Conservation (phyloP, 176 grass and related monocot species). For the Cenchrus americanus region DNA sequence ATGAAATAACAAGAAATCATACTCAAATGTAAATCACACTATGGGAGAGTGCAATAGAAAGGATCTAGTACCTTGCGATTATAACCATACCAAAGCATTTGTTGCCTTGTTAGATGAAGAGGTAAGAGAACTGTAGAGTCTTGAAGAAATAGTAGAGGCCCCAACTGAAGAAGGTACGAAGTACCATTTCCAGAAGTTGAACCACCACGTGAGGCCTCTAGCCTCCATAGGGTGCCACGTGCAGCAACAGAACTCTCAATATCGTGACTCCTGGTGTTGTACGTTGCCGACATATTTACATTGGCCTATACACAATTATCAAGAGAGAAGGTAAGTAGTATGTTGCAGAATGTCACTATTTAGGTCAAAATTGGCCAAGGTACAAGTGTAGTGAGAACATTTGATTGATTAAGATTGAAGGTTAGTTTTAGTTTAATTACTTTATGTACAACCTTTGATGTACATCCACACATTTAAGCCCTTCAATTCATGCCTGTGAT, state of each 20-base stretch:
- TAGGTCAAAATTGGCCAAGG: background rate
- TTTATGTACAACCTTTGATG: background rate
- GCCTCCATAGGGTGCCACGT: constrained; percentile 86
- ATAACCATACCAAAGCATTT: constrained; percentile 99
- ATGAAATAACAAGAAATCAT: background rate
- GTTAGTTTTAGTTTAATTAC: background rate
- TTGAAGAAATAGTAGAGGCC: constrained; percentile 87
- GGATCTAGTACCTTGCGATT: constrained; percentile 78
- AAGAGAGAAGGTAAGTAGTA: constrained; percentile 34
- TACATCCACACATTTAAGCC: background rate
- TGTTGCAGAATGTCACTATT: background rate
- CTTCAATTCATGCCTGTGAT: background rate
- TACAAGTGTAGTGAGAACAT: background rate
- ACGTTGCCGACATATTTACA: constrained; percentile 80
- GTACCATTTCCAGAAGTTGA: constrained; percentile 72
- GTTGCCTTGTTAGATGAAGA: constrained; percentile 92
- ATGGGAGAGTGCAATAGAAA: background rate
- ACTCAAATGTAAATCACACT: background rate
- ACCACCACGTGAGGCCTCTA: constrained; percentile 81
- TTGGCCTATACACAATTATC: constrained; percentile 61
- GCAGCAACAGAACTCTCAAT: constrained; percentile 91
- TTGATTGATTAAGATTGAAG: background rate
- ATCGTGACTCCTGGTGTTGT: constrained; percentile 69
- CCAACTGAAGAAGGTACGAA: constrained; percentile 90
- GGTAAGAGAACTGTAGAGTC: constrained; percentile 96